These are phyloP conservation scores for Triadica sebifera DNA, from an alignment of 345 rosid genomes.

Conservation along the genomic window DNA sequence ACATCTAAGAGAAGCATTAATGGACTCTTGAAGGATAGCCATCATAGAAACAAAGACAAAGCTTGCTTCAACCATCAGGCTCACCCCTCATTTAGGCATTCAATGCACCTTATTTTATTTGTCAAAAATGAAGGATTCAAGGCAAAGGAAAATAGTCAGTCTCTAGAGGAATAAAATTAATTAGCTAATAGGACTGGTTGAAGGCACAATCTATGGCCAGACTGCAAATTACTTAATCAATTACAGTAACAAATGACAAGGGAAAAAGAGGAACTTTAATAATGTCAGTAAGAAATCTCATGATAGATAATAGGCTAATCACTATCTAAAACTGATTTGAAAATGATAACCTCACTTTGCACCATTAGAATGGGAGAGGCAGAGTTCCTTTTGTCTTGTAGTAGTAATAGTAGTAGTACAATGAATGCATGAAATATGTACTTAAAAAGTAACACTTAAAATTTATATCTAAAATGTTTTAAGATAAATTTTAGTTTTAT, in stretches of 20 bases:
- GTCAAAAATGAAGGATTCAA: neutral
- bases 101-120: neutral
- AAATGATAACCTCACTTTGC: neutral
- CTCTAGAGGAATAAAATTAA: neutral
- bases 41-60: neutral
- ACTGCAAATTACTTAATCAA: neutral
- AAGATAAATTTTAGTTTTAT: neutral
- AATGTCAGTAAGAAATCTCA: neutral
- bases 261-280: too few species aligned
- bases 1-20: too few species aligned
- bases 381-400: neutral
- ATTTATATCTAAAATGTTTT: neutral
- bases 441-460: neutral
- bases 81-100: neutral
- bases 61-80: neutral
- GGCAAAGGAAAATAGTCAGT: neutral
- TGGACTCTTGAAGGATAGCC: too few species aligned
- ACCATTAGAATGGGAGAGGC: neutral
- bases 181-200: neutral
- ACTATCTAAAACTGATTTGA: too few species aligned
- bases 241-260: neutral
- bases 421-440: neutral
- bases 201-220: neutral
- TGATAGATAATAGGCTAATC: too few species aligned
- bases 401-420: neutral